Evolutionary conservation across 192 early-diverging fungal species (phyloP), one percentile per base, ranked within the genome.

Genomic region (Rhizophagus prolifer): DNA sequence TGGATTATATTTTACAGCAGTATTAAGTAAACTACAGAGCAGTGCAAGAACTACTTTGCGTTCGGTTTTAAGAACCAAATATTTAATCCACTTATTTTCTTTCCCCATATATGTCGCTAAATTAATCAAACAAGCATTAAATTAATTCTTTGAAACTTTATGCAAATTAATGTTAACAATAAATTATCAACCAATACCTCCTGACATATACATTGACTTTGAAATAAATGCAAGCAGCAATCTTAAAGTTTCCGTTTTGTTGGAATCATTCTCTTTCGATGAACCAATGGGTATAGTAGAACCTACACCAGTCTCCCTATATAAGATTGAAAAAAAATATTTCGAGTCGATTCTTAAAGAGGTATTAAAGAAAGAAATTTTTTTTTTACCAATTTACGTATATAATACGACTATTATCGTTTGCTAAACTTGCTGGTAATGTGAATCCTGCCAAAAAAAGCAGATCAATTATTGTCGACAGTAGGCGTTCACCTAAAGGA

Each of bases 21-120:
- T 96, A 77, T 97, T 97, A 58, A 96, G 76, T 31, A 96, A 78
- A 79, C 94, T 95, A 84, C 95, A 96, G 8, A 96, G 86, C 68
- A 96, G 75, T 10, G 92, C 89, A 36, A 97, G 79, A 9, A 91
- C 87, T 34, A 88, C 84, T 75, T 93, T 94, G 78, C 89, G 90
- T 46, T 93, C 92, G 14, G 87, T 80, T 30, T 82, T 78, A 31
- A 84, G 80, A 0, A 83, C 83, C 13, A 94, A 79, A 70, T 81
- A 80, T 44, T 81, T 77, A 9, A 87, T 79, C 89, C 91, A 94
- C 36, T 80, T 77, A 77, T 91, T 90, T 28, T 87, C 85, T 38
- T 78, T 83, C 5, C 86, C 74, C 9, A 86, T 69, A 9, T 89
- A 80, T 10, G 82, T 75, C 1, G 83, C 71, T 2, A 92, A 83